A percentile compares a stretch with the other conserved stretches of the same genome.
Conservation (phyloP, 352 stramenopile genomes). For the Pilasporangium apinafurcum region DNA sequence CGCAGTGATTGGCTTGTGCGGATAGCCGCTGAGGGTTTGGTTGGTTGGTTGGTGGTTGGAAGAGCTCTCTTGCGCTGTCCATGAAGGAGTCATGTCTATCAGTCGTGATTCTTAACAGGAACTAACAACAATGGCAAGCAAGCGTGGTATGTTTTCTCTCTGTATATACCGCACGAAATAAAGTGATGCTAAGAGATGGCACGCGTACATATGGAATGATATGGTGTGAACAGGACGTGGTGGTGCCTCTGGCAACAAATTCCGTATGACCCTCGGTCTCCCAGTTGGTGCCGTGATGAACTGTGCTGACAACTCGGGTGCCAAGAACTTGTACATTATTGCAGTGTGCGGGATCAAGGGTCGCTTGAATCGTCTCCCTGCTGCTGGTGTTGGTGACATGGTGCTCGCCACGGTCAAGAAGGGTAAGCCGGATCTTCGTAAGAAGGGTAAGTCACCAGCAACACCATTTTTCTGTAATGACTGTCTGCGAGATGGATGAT, state of each 20-base stretch:
- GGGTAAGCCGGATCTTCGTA: constrained; percentile 99
- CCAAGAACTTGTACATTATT: constrained; percentile 99
- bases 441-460: constrained; percentile 84
- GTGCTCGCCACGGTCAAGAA: constrained; percentile 99
- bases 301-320: constrained; percentile 99
- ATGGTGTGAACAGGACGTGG: constrained; percentile 80
- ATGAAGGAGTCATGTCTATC: constrained; percentile 7
- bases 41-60: constrained; percentile 17
- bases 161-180: not conserved
- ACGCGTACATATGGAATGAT: not conserved
- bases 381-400: constrained; percentile 99
- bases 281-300: constrained; percentile 98
- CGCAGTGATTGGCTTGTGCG: constrained; percentile 2
- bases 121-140: constrained; percentile 79
- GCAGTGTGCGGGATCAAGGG: constrained; percentile 99
- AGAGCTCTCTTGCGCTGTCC: not conserved
- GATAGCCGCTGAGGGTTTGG: constrained; percentile 7
- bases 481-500: not conserved
- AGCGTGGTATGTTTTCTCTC: constrained; percentile 48
- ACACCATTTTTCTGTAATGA: not conserved
- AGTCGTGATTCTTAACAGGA: constrained; percentile 85
- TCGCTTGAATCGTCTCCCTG: constrained; percentile 98
- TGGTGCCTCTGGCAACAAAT: constrained; percentile 98
- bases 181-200: not conserved
- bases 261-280: constrained; percentile 99